Percentiles rank a stretch among this genome's conserved stretches.
Conservation (phyloP, 140 eudicot genomes). For the Ambrosia hybrid region DNA sequence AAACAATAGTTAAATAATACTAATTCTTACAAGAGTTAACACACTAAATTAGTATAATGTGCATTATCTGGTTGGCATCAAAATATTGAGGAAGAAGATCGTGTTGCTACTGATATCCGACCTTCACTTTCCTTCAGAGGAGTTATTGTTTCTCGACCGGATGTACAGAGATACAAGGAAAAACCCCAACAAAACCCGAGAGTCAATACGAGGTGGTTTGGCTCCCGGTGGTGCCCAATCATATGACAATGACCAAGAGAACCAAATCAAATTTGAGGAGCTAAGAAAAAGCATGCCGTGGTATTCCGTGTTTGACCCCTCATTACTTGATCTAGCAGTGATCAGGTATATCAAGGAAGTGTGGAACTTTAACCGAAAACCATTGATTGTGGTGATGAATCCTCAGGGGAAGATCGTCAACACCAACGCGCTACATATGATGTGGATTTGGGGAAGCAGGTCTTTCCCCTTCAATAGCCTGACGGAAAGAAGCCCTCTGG, state of each 20-base stretch:
- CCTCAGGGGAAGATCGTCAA: slow-evolving; percentile 71
- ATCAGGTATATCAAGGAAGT: slow-evolving; percentile 66
- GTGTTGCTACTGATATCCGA: slow-evolving; percentile 74
- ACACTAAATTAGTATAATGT: too few species aligned
- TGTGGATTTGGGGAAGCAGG: slow-evolving; percentile 86
- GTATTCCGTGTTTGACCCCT: slow-evolving; percentile 77
- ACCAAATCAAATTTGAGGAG: slow-evolving; percentile 40
- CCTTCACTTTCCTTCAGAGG: slow-evolving; percentile 70
- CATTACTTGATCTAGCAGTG: slow-evolving; percentile 60
- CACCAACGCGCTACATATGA: slow-evolving; percentile 68
- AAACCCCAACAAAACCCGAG: slow-evolving; percentile 44
- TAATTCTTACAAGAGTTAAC: too few species aligned
- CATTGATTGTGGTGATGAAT: slow-evolving; percentile 76
- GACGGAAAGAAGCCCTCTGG: slow-evolving; percentile 75
- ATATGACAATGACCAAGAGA: slow-evolving; percentile 27
- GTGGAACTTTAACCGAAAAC: slow-evolving; percentile 67
- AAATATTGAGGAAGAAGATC: slow-evolving; percentile 57
- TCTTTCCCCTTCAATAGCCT: slow-evolving; percentile 81
- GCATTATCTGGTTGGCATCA: slow-evolving; percentile 56
- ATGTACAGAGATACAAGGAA: slow-evolving; percentile 59
- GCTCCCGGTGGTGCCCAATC: slow-evolving; percentile 57
- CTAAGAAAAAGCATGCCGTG: slow-evolving; percentile 67
- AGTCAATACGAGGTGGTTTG: slow-evolving; percentile 73
- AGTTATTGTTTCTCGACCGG: slow-evolving; percentile 60
- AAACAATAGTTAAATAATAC: too few species aligned